Percentiles rank a stretch among this genome's conserved stretches.
These are phyloP conservation scores for Fibroporia radiculosa DNA, from an alignment of 768 basidiomycete genomes.

Conservation along the genomic window DNA sequence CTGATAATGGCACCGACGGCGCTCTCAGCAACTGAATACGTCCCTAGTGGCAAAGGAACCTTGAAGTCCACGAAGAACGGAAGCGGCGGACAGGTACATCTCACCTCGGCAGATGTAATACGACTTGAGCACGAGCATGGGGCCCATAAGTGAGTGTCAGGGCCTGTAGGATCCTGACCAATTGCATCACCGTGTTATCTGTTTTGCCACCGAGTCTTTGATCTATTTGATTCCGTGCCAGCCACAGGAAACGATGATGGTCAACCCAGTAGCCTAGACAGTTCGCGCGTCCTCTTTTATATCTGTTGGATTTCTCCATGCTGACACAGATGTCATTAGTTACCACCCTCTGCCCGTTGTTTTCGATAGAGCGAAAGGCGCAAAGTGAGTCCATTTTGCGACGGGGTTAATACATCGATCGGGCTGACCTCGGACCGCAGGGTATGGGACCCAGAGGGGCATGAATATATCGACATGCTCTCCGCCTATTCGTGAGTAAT, in stretches of 20 bases:
- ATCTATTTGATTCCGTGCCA: constrained; percentile 1
- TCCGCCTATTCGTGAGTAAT: constrained; percentile 83
- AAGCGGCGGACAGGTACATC: constrained; percentile 12
- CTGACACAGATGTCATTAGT: constrained; percentile 48
- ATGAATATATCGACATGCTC: constrained; percentile 96
- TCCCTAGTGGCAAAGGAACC: not conserved
- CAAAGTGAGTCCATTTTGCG: constrained; percentile 62
- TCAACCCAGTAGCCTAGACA: too few relatives aligned
- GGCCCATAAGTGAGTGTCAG: constrained; percentile 74
- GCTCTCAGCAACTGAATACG: not conserved
- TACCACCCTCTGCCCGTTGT: constrained; percentile 95
- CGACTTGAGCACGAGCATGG: constrained; percentile 73
- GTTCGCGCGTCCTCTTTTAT: constrained; percentile 4
- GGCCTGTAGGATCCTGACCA: too few relatives aligned
- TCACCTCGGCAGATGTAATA: constrained; percentile 67
- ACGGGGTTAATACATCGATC: constrained; percentile 6
- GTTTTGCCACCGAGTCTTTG: not conserved
- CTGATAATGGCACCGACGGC: not conserved
- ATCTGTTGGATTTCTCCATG: constrained; percentile 6
- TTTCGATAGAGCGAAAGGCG: constrained; percentile 85
- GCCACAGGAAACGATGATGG: constrained; percentile 1
- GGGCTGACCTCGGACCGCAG: constrained; percentile 25
- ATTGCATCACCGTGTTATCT: too few relatives aligned
- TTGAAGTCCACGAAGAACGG: not conserved
- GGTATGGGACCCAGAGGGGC: constrained; percentile 94